Base-by-base conservation (phyloP, 2,329 filamentous ascomycete species). In the Fusarium floridanum region DNA sequence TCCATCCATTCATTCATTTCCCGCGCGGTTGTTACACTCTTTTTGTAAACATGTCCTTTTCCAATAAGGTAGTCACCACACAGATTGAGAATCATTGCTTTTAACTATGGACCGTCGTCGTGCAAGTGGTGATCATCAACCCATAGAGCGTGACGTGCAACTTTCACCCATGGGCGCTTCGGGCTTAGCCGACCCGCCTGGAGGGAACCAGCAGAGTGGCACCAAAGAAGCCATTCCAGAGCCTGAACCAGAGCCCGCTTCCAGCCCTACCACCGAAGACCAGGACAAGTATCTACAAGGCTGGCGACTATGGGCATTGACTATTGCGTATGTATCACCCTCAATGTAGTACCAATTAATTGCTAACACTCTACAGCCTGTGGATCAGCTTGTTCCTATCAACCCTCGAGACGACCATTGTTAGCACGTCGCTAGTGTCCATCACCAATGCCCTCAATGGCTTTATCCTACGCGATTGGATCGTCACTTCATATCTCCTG, bases 381-480 rank as follows among this genome's bases (percentile, higher is more conserved):
- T 70, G 67, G 12, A 55, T 68, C 36, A 68, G 68, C 27, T 27
- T 74, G 1, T 39, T 88, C 43, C 80, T 89, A 4, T 84, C 86
- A 1, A 84, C 83, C 1, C 78, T 87, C 5, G 87, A 88, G 68
- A 86, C 83, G 9, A 87, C 86, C 5, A 88, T 88, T 29, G 85
- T 89, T n/a, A 86, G 84, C 78, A 88, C 87, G 0, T 84, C 86
- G 9, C 78, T 88, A 0, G 83, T 88, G 1, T 83, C 85, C 24
- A 87, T 88, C 39, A 83, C 81, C 3, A 81, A 83, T 50, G 76
- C 80, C 6, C 79, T 87, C 6, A 66, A 78, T 11, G 82, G 81
- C 9, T 85, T 84, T 45, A 73, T 80, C 9, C 73, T 81, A 41
- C 76, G 78, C n/a, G 80, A 79, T 39, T 88, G 87, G 87, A 80